Conservation (phyloP, 2,329 filamentous ascomycete genomes). For the Grosmannia huntii region DNA sequence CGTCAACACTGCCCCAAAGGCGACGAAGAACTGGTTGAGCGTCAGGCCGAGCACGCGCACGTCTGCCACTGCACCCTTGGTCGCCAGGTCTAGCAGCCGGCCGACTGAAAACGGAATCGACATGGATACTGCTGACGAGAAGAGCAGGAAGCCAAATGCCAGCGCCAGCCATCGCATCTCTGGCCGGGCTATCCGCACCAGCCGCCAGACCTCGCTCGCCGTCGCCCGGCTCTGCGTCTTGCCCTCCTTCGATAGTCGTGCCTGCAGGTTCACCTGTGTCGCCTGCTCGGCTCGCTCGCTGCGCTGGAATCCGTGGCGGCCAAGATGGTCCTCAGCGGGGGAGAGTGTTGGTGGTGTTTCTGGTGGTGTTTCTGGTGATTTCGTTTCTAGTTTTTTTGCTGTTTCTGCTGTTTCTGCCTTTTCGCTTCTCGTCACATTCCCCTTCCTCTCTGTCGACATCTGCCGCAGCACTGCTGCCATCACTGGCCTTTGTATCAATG, state of each 20-base stretch:
- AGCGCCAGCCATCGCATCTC: constrained; percentile 65
- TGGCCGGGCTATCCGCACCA: constrained; percentile 80
- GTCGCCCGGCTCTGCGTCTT: constrained; percentile 45
- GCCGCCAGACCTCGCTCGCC: constrained; percentile 64
- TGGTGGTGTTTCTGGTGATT: constrained; percentile 14
- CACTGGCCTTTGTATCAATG: too few species aligned
- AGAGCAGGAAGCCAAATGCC: constrained; percentile 73
- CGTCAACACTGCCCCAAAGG: constrained; percentile 62
- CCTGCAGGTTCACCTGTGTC: constrained; percentile 78
- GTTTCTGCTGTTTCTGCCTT: background rate
- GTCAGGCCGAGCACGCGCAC: constrained; percentile 70
- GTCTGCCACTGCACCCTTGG: constrained; percentile 54
- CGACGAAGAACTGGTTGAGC: constrained; percentile 77
- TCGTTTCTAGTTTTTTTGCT: background rate
- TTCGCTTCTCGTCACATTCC: too few species aligned
- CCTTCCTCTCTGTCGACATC: background rate
- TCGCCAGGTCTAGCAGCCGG: constrained; percentile 85
- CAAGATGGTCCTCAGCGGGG: constrained; percentile 16
- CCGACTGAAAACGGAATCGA: constrained; percentile 94
- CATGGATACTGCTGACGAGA: constrained; percentile 91
- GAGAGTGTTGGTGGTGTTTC: background rate
- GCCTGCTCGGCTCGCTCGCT: constrained; percentile 80
- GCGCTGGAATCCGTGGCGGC: constrained; percentile 18
- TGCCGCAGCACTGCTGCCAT: background rate
- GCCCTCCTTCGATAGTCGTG: constrained; percentile 75